These are phyloP conservation scores for Cercis canadensis DNA, from an alignment of 306 rosid genomes.

Conservation along the genomic window DNA sequence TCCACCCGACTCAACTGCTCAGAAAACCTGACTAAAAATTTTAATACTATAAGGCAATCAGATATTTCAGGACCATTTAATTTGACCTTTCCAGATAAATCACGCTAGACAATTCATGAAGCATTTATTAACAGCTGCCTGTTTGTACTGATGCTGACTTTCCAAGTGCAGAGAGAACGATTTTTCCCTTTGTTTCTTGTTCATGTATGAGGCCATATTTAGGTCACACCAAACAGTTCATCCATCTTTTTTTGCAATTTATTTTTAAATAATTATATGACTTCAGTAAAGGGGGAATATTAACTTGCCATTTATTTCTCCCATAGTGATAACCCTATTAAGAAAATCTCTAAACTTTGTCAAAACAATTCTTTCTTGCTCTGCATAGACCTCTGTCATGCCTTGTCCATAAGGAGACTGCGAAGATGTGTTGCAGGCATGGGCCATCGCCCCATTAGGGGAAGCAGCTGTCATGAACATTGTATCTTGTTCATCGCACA, in stretches of 20 bases:
- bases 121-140: conserved; percentile 24
- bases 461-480: conserved; percentile 84
- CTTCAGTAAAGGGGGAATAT: conserved; percentile 22
- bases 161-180: conserved; percentile 14
- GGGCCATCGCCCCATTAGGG: conserved; percentile 61
- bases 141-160: conserved; percentile 6
- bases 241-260: neutral
- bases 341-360: conserved; percentile 87
- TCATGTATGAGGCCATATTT: conserved; percentile 11
- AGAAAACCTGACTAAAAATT: conserved; percentile 5
- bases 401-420: conserved; percentile 76
- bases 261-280: conserved; percentile 1
- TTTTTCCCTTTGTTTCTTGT: neutral
- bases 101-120: conserved; percentile 15
- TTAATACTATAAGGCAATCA: conserved; percentile 19
- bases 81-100: conserved; percentile 21
- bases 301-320: conserved; percentile 93
- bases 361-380: conserved; percentile 85
- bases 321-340: conserved; percentile 85
- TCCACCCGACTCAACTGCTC: conserved; percentile 5
- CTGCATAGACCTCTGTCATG: conserved; percentile 77
- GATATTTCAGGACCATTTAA: conserved; percentile 25
- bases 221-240: too few relatives aligned
- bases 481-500: conserved; percentile 97
- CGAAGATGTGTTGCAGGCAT: conserved; percentile 65